Evolutionary conservation across 176 grass and related monocot species (phyloP).

Genomic region (Oryza rufipogon): DNA sequence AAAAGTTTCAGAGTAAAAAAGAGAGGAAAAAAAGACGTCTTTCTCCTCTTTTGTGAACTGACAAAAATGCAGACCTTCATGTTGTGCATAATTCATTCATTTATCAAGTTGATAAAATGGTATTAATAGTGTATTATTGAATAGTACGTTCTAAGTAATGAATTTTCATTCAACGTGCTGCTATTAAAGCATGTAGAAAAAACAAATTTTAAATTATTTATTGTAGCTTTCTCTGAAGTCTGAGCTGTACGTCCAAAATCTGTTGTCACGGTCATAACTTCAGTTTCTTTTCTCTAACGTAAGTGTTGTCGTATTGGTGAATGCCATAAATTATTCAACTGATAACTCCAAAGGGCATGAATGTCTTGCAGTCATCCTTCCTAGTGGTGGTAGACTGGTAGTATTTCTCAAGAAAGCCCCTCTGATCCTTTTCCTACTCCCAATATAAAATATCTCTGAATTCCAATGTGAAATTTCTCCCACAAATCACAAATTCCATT

Average conservation of each 20-base stretch:
- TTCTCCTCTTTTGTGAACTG: not conserved
- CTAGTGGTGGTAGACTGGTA: not conserved
- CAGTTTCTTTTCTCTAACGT: constrained; percentile 21
- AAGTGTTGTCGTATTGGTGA: not conserved
- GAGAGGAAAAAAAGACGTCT: not conserved
- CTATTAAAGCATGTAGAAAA: not conserved
- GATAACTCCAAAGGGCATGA: constrained; percentile 8
- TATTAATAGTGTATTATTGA: not conserved
- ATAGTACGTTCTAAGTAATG: not conserved
- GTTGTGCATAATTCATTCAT: not conserved
- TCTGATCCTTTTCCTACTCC: not conserved
- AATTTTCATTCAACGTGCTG: not conserved
- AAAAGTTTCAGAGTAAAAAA: not conserved
- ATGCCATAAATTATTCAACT: not conserved
- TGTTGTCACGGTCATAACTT: constrained; percentile 29
- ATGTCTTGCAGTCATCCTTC: not conserved
- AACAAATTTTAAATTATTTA: not conserved
- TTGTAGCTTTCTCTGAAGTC: not conserved
- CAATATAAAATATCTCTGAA: not conserved
- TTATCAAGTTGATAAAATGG: not conserved
- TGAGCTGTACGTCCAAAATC: constrained; percentile 12
- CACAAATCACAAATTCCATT: not conserved
- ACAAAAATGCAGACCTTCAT: not conserved
- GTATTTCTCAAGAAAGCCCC: not conserved
- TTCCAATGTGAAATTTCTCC: not conserved